Evolutionary conservation across 805 yeast genomes (phyloP), one percentile per base, ranked within the genome.

Genomic region (Cyberlindnera mycetangii): DNA sequence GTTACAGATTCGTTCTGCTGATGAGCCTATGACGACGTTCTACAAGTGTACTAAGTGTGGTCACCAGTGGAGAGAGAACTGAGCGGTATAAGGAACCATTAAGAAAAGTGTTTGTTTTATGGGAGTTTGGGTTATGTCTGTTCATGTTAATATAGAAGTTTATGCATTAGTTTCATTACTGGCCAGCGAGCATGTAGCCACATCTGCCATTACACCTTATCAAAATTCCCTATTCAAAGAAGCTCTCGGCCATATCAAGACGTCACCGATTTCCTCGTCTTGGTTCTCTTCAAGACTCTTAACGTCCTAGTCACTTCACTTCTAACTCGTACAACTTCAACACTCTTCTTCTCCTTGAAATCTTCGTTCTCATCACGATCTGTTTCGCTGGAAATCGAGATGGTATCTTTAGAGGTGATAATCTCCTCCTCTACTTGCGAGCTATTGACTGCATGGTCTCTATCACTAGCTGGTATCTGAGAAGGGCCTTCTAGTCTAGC

Each of bases 11-110:
- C 76, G 99, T 67, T 86, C 96, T 50, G 99, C 99, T 2, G 99
- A 93, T 75, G 99, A 93, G 70, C 99, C 99, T 19, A 93, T 93
- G 98, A 93, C 99, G 0, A 92, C 98, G 2, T 93, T 93, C 64
- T 92, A 88, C 66, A 89, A 92, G 66, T 93, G 99, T 70, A 89
- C 89, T 30, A 83, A 80, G 51, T 93, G 99, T 71, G 87, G 88
- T 39, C 78, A 89, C 61, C 95, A 92, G 67, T 93, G 99, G 99
- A 85, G 96, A 68, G 99, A 93, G 59, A 93, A 93, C 59, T 93
- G 41, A 39, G 8, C 8, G 6, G n/a, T 31, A 11, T 7, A 6
- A 22, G 25, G 10, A 22, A 15, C 19, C n/a, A n/a, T 9, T 38
- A 11, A 10, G 61, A 36, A 24, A 7, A 36, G 17, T 24, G 15